A percentile compares a stretch with the other conserved stretches of the same genome.
phyloP scores from a whole-genome alignment of 1,284 basidiomycete genomes.

The Ganoderma lucidum region DNA sequence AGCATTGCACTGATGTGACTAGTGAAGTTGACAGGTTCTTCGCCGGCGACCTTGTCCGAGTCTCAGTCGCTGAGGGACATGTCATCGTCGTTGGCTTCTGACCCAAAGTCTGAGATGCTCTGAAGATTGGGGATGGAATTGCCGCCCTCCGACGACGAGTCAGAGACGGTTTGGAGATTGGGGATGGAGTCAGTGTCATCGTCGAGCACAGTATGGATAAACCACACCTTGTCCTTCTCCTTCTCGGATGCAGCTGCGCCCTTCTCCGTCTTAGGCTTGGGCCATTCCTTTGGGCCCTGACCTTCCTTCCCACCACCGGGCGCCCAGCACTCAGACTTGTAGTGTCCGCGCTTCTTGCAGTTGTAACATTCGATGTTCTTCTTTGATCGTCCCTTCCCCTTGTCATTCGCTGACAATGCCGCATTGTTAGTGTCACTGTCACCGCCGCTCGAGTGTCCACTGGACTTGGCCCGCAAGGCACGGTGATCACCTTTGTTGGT shows the following conservation, averaged over 20 bases:
- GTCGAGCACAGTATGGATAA: conserved; percentile 1
- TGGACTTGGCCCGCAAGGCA: conserved; percentile 7
- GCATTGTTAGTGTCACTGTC: conserved; percentile 6
- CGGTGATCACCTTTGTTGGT: conserved; percentile 29
- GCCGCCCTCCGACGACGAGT: not conserved
- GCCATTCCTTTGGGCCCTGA: conserved; percentile 24
- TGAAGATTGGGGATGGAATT: not conserved
- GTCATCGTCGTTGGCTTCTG: too few relatives aligned
- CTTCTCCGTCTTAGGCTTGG: conserved; percentile 23
- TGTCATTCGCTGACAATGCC: conserved; percentile 19
- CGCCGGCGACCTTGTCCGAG: not conserved
- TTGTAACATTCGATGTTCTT: conserved; percentile 34
- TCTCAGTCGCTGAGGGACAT: too few relatives aligned
- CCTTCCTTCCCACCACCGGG: conserved; percentile 41
- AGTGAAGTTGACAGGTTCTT: not conserved
- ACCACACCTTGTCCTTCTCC: not conserved
- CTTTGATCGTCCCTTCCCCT: conserved; percentile 20
- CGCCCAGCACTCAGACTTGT: conserved; percentile 35
- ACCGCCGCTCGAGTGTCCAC: too few relatives aligned
- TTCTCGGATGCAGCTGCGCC: conserved; percentile 13
- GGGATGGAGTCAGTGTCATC: conserved; percentile 13
- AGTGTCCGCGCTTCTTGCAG: conserved; percentile 20
- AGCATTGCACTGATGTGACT: conserved; percentile 2
- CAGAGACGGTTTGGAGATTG: conserved; percentile 11
- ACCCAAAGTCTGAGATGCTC: too few relatives aligned